phyloP scores from a whole-genome alignment of 176 grass and related monocot species.

The Carex scoparia region DNA sequence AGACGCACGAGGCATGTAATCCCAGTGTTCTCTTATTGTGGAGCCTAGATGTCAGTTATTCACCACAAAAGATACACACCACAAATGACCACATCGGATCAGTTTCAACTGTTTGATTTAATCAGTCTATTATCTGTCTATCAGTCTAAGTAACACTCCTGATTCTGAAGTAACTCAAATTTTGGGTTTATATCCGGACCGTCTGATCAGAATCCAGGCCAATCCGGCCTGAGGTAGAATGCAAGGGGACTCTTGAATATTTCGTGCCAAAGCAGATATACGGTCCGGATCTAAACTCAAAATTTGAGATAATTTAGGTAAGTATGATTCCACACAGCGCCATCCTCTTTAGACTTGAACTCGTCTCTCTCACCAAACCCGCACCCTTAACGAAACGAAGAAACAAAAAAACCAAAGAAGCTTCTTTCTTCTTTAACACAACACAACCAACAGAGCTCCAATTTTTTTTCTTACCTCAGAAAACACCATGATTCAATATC shows the following conservation, averaged over 20 bases:
- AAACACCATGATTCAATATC: background rate
- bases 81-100: background rate
- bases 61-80: background rate
- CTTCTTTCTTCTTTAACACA: background rate
- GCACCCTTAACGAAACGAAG: background rate
- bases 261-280: too few relatives aligned
- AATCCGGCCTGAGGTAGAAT: too few relatives aligned
- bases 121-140: background rate
- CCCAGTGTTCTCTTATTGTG: background rate
- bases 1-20: background rate
- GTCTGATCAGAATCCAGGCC: too few relatives aligned
- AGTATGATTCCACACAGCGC: background rate
- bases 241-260: too few relatives aligned
- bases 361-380: slow-evolving; percentile 6
- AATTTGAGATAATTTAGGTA: too few relatives aligned
- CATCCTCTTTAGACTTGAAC: background rate
- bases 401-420: background rate
- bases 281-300: too few relatives aligned
- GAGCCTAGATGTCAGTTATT: background rate
- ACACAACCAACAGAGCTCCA: background rate
- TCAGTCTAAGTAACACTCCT: background rate
- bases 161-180: too few relatives aligned
- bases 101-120: background rate
- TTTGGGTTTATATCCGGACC: too few relatives aligned
- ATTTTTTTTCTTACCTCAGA: too few relatives aligned